Conservation (phyloP, 2,329 filamentous ascomycete genomes). For the Ophiostoma montium region DNA sequence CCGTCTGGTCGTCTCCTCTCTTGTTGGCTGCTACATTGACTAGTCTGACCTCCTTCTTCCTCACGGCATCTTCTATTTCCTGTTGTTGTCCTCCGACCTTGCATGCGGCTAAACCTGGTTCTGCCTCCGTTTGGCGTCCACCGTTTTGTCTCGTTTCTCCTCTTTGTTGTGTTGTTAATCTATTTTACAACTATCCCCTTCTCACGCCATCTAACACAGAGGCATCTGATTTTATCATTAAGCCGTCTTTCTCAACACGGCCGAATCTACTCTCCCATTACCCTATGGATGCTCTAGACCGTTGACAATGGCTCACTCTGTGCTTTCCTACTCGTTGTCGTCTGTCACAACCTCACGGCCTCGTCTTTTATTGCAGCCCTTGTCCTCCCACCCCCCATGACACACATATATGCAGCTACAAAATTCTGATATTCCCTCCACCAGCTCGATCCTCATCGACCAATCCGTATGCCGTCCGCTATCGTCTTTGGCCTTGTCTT, state of each 20-base stretch:
- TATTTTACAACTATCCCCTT: too few species aligned
- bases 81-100: constrained; percentile 1
- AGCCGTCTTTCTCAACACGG: too few species aligned
- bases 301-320: too few species aligned
- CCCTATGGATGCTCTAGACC: too few species aligned
- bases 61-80: background rate
- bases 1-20: background rate
- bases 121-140: constrained; percentile 8
- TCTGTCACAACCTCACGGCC: too few species aligned
- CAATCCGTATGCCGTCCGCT: background rate
- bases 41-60: background rate
- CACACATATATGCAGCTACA: background rate
- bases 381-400: background rate
- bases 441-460: background rate
- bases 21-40: background rate
- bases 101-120: constrained; percentile 10
- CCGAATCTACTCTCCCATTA: too few species aligned
- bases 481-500: background rate
- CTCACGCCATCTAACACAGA: too few species aligned
- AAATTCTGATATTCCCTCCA: background rate
- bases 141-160: background rate
- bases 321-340: too few species aligned
- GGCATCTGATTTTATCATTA: too few species aligned
- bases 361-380: background rate
- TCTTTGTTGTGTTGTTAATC: background rate